These are phyloP conservation scores for Penicillium malachiteum DNA, from an alignment of 495 filamentous ascomycete genomes.

Conservation along the genomic window DNA sequence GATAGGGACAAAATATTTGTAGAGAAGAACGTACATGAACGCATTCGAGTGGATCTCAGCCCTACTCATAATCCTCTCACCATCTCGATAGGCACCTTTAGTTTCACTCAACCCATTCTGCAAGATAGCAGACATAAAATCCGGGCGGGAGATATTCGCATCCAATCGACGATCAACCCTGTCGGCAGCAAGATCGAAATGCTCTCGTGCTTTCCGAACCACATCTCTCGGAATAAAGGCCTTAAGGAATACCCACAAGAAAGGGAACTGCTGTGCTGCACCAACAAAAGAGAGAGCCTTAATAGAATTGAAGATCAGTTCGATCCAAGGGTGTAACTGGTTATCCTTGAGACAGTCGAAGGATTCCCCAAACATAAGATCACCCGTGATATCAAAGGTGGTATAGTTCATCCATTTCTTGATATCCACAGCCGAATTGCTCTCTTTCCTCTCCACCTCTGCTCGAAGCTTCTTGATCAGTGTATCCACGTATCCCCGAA, in stretches of 20 bases:
- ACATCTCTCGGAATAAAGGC: slow-evolving; percentile 12
- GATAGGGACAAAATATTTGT: neutral
- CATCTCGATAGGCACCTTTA: slow-evolving; percentile 16
- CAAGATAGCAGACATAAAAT: slow-evolving; percentile 29
- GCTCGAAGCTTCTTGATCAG: slow-evolving; percentile 33
- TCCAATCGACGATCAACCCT: slow-evolving; percentile 23
- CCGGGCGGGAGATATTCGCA: slow-evolving; percentile 13
- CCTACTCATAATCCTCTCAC: slow-evolving; percentile 21
- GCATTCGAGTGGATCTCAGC: slow-evolving; percentile 31
- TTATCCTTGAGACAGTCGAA: slow-evolving; percentile 46
- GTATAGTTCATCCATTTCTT: slow-evolving; percentile 35
- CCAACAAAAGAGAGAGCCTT: slow-evolving; percentile 22
- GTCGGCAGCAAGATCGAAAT: slow-evolving; percentile 25
- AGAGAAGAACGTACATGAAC: slow-evolving; percentile 19
- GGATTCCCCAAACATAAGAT: slow-evolving; percentile 51
- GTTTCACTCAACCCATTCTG: slow-evolving; percentile 25
- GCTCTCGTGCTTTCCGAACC: slow-evolving; percentile 14
- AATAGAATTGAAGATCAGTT: slow-evolving; percentile 35
- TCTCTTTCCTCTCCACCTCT: slow-evolving; percentile 2
- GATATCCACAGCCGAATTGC: slow-evolving; percentile 15
- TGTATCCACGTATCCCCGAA: slow-evolving; percentile 40
- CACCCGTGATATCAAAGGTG: slow-evolving; percentile 50
- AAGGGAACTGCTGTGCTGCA: slow-evolving; percentile 32
- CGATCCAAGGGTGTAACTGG: slow-evolving; percentile 49
- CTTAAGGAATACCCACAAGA: slow-evolving; percentile 14